Evolutionary conservation across 805 yeast genomes (phyloP), one percentile per base, ranked within the genome.

Genomic region (Candida verbasci): DNA sequence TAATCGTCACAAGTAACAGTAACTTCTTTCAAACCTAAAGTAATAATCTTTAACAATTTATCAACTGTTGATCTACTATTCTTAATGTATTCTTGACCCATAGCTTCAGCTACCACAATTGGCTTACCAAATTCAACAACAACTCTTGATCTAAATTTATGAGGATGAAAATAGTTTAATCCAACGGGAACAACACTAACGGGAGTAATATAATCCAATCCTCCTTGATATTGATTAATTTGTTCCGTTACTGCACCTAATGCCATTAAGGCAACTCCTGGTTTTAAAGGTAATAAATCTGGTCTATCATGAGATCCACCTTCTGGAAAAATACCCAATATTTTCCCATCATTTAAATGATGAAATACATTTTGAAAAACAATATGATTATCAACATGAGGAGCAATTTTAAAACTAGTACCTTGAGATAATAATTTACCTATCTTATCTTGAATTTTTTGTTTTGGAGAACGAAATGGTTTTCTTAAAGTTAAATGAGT

Each of bases 261-360:
- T 0, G 70, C 72, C 72, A 66, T 66, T 12, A 66, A 59, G 3
- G 71, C 71, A 17, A 66, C 71, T 1, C 72, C 72, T 0, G 72
- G 70, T 38, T 65, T 66, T 39, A 66, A 51, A 12, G 72, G 72
- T 27, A 65, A 52, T 34, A 66, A 56, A 31, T 61, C 64, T 3
- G 70, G 60, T 21, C 71, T 44, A 41, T 66, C 72, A 40, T 66
- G 71, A 25, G 65, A 61, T 6, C 72, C 72, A 9, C 72, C 72
- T 41, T 66, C 72, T 8, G 71, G 72, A 38, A 66, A 66, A 11
- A 65, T 61, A 2, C 71, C 72, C 37, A 66, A 47, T 1, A 58
- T 59, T 17, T 53, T 50, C 9, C 62, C 63, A 6, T 33, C 37
- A 34, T 59, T 58, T 35, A 65, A 54, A 35, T 63, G 68, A 33